A percentile compares a stretch with the other conserved stretches of the same genome.
phyloP scores from a whole-genome alignment of 371 early-diverging fungal species.

The Caulochytrium protostelioides region DNA sequence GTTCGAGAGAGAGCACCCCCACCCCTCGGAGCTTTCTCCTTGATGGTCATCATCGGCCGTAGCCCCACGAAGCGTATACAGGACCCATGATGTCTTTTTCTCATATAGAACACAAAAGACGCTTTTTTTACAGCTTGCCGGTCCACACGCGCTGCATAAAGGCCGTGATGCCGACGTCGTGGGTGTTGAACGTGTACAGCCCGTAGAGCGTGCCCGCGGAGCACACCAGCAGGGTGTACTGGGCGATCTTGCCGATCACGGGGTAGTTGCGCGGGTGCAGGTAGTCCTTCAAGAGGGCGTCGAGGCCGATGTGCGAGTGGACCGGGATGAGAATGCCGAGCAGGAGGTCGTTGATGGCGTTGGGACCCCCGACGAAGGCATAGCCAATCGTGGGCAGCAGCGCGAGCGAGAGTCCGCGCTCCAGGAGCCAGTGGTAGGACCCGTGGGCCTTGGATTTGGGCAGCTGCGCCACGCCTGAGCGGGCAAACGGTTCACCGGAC shows the following conservation, averaged over 20 bases:
- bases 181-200: conserved; percentile 79
- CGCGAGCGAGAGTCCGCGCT: conserved; percentile 53
- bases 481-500: too few species aligned
- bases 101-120: too few species aligned
- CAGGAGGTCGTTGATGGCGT: conserved; percentile 62
- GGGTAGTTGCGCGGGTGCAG: conserved; percentile 48
- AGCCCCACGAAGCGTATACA: too few species aligned
- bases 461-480: too few species aligned
- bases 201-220: conserved; percentile 57
- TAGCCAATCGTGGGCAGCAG: conserved; percentile 53
- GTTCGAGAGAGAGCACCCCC: too few species aligned
- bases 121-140: conserved; percentile 16
- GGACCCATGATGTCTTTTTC: too few species aligned
- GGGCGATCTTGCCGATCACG: too few species aligned
- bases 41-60: too few species aligned
- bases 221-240: too few species aligned
- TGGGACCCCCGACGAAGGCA: conserved; percentile 51
- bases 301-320: conserved; percentile 67
- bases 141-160: conserved; percentile 58
- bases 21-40: too few species aligned
- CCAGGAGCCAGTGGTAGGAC: conserved; percentile 77
- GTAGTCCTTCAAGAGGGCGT: conserved; percentile 49
- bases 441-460: conserved; percentile 27
- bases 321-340: conserved; percentile 65
- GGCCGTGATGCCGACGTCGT: conserved; percentile 81